Percentiles rank a stretch among this genome's conserved stretches.
phyloP scores from a whole-genome alignment of 2,329 filamentous ascomycete genomes.

The Pyrenophora tritici-repentis region DNA sequence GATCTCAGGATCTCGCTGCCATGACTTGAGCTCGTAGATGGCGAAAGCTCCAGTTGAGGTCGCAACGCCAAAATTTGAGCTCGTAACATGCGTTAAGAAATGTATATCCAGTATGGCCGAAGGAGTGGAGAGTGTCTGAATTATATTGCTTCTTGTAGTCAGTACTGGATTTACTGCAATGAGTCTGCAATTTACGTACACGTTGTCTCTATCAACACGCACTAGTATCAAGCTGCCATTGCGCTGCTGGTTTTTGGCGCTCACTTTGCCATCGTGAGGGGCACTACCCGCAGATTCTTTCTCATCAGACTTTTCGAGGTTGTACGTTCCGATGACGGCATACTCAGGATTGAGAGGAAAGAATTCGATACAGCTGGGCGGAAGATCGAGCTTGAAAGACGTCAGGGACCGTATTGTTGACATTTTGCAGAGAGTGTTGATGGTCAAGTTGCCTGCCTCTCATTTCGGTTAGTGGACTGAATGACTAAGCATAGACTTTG shows the following conservation, averaged over 20 bases:
- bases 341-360: slow-evolving; percentile 65
- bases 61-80: slow-evolving; percentile 69
- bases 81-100: slow-evolving; percentile 63
- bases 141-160: slow-evolving; percentile 34
- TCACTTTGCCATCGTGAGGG: slow-evolving; percentile 23
- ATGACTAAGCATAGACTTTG: slow-evolving; percentile 19
- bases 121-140: slow-evolving; percentile 66
- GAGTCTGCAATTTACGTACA: slow-evolving; percentile 57
- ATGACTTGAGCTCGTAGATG: slow-evolving; percentile 60
- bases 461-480: slow-evolving; percentile 22
- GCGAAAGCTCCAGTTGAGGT: slow-evolving; percentile 75
- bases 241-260: slow-evolving; percentile 61
- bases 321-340: slow-evolving; percentile 85
- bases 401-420: slow-evolving; percentile 50
- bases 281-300: slow-evolving; percentile 23
- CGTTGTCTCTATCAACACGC: slow-evolving; percentile 54
- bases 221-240: slow-evolving; percentile 77
- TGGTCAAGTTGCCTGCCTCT: slow-evolving; percentile 9
- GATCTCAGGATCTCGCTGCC: slow-evolving; percentile 18
- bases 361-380: slow-evolving; percentile 80
- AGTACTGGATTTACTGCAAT: background rate
- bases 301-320: slow-evolving; percentile 62
- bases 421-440: slow-evolving; percentile 28
- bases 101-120: slow-evolving; percentile 85
- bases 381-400: slow-evolving; percentile 65